phyloP scores from a whole-genome alignment of 2,329 filamentous ascomycete genomes.

The Fusarium beomiforme region DNA sequence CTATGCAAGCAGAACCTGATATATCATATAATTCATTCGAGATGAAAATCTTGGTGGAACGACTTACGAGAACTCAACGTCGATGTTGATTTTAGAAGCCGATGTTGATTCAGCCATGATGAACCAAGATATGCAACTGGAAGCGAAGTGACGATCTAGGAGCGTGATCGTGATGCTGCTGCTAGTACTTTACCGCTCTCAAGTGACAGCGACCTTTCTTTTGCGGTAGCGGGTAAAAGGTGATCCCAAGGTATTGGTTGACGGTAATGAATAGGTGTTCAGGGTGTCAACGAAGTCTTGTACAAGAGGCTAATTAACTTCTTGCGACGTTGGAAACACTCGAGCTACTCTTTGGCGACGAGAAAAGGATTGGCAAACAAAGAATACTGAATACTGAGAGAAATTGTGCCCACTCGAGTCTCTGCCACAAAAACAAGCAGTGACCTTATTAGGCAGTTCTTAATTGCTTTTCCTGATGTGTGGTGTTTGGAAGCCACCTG shows the following conservation, averaged over 20 bases:
- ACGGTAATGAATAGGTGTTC: constrained; percentile 1
- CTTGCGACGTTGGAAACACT: background rate
- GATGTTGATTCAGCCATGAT: constrained; percentile 29
- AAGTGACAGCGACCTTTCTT: constrained; percentile 24
- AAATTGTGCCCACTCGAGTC: background rate
- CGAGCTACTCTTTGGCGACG: background rate
- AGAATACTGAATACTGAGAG: background rate
- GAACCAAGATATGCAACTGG: constrained; percentile 3
- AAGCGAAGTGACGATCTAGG: constrained; percentile 5
- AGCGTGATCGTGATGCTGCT: background rate
- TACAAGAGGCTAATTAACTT: constrained; percentile 4
- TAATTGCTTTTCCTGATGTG: constrained; percentile 32
- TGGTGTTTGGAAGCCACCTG: constrained; percentile 24
- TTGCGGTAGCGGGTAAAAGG: constrained; percentile 16
- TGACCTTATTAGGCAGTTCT: background rate
- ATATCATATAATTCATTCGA: constrained; percentile 39
- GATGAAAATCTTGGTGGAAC: constrained; percentile 22
- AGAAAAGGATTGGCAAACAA: background rate
- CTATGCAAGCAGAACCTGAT: constrained; percentile 31
- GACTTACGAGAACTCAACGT: constrained; percentile 75
- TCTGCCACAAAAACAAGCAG: background rate
- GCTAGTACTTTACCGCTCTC: background rate
- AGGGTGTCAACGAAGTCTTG: background rate
- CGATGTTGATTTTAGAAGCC: constrained; percentile 62
- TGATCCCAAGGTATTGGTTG: constrained; percentile 9